These are phyloP conservation scores for Solanum sejunctum DNA, from an alignment of 257 asterid species.

Conservation along the genomic window DNA sequence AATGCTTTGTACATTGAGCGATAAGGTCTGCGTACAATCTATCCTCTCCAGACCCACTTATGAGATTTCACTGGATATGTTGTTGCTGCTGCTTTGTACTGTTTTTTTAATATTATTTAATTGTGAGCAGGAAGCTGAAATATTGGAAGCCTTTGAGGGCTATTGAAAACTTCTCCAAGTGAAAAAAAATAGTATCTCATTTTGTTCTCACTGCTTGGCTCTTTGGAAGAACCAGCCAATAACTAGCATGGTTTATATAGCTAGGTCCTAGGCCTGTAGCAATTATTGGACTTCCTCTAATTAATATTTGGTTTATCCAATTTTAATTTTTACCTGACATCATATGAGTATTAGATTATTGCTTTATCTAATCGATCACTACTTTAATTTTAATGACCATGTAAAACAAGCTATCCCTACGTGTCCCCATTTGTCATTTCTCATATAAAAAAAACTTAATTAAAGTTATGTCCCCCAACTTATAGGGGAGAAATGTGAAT, in stretches of 20 bases:
- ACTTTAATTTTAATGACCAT: not conserved
- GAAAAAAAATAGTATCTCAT: not conserved
- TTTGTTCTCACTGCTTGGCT: not conserved
- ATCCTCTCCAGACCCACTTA: too few relatives aligned
- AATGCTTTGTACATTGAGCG: not conserved
- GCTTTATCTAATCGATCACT: not conserved
- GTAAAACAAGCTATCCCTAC: slow-evolving; percentile 4
- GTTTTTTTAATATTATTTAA: not conserved
- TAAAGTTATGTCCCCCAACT: not conserved
- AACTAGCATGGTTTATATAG: not conserved
- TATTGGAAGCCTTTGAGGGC: slow-evolving; percentile 7
- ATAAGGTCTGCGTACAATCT: too few relatives aligned
- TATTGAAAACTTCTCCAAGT: not conserved
- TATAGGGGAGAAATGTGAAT: not conserved
- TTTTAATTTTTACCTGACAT: not conserved
- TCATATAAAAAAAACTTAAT: not conserved
- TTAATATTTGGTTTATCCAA: not conserved
- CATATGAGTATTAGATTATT: not conserved
- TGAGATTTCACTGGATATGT: too few relatives aligned
- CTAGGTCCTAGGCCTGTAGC: not conserved
- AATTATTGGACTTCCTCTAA: not conserved
- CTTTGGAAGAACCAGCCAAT: not conserved
- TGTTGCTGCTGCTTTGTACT: too few relatives aligned
- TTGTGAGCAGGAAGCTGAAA: not conserved
- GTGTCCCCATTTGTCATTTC: not conserved